Conservation (phyloP, 805 yeast genomes). For the Kazachstania psychrophila region DNA sequence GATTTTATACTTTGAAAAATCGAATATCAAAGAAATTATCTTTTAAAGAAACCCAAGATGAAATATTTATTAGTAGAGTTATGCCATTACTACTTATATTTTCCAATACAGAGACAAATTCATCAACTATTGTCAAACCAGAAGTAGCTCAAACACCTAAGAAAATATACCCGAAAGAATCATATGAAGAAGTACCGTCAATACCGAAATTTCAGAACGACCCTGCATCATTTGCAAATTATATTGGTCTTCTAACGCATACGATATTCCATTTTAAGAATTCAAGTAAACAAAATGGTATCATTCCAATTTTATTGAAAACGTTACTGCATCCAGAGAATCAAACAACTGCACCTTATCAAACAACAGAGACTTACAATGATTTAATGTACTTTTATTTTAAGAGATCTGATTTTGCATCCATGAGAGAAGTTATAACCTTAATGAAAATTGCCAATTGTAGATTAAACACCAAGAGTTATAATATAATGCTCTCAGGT, state of each 20-base stretch:
- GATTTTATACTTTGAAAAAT: not conserved
- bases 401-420: conserved; percentile 32
- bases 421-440: conserved; percentile 33
- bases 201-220: conserved; percentile 27
- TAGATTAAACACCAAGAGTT: conserved; percentile 32
- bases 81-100: conserved; percentile 20
- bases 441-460: conserved; percentile 33
- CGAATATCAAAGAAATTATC: not conserved
- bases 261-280: conserved; percentile 29
- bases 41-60: conserved; percentile 4
- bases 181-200: conserved; percentile 31
- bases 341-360: conserved; percentile 23
- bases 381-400: conserved; percentile 34
- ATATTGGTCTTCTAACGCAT: conserved; percentile 31
- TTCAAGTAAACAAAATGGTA: conserved; percentile 32
- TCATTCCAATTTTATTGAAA: conserved; percentile 32
- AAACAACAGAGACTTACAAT: conserved; percentile 30
- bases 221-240: conserved; percentile 5
- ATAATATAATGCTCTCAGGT: conserved; percentile 31
- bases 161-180: conserved; percentile 10
- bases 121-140: not conserved
- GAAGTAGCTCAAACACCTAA: too few species aligned
- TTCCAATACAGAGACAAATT: too few species aligned
- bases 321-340: conserved; percentile 35
- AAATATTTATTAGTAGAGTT: conserved; percentile 14